Base-by-base conservation (phyloP, 495 filamentous ascomycete genomes). In the Hypoxylon trugodes region DNA sequence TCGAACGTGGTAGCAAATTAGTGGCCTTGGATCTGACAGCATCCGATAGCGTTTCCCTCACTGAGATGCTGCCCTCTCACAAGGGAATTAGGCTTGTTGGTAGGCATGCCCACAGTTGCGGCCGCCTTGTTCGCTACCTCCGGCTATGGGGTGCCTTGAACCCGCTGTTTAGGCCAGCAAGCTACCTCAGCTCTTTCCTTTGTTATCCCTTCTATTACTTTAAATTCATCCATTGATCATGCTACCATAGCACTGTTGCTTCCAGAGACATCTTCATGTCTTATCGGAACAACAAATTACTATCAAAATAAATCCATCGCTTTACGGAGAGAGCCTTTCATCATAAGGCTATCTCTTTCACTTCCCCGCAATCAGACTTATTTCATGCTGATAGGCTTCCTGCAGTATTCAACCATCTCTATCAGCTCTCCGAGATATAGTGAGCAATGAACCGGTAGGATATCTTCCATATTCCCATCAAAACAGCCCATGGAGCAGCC, bases 401-500 rank as follows among this genome's bases (percentile, higher is more conserved):
- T n/a, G n/a, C n/a, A n/a, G n/a, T n/a, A n/a, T n/a, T n/a, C n/a
- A n/a, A n/a, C n/a, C 18, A 46, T 8, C 37, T 15, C 22, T 9
- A 37, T 7, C n/a, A 33, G 3, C 9, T 6, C 3, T 28, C 15
- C n/a, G 21, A 13, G 3, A 13, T 9, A 30, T n/a, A 32, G 7
- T 16, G 1, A 24, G 18, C 12, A 66, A n/a, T 66, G 62, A 45
- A 66, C 16, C 45, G 50, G 62, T 66, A 15, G 61, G 49, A 1
- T 19, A 3, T 25, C 8, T 46, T 50, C 33, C n/a, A 18, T 49
- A 33, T 10, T n/a, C 5, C n/a, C 19, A 28, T 26, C 16, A 19
- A n/a, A 3, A 26, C 6, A n/a, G 1, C 45, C 26, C 6, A 18
- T 37, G 10, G 41, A 32, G 22, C 37, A 12, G 33, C 49, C 16